Base-by-base conservation (phyloP, 495 filamentous ascomycete species). In the Aspergillus funiculosus region DNA sequence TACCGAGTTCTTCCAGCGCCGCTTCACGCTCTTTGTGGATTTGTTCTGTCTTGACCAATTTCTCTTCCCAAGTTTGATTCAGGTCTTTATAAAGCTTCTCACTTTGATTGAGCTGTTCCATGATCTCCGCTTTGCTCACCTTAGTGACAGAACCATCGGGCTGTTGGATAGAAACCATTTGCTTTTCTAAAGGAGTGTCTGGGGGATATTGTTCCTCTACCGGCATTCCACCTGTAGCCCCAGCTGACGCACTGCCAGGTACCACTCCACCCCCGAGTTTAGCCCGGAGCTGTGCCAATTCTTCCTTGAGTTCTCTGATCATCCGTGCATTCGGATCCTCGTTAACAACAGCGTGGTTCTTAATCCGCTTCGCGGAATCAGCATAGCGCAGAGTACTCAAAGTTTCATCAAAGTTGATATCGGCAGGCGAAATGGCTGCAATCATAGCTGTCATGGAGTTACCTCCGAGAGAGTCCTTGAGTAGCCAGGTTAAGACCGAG, bases 361-460 rank as follows among this genome's bases (percentile, higher is more conserved):
- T 97, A 74, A 99, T 99, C 53, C 92, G 80, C 68, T 99, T 99
- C 17, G 92, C 92, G 5, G 88, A 95, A 62, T 99, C 92, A 34
- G 92, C 92, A 68, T 99, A 99, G 46, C 92, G 81, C 8, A 99
- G 73, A 8, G 92, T 99, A 62, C 89, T 88, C 5, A 99, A 73
- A 9, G 92, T 97, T 63, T 99, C 92, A 54, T 99, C 92, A 57
- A 91, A 99, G 66, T 99, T 99, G 73, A 99, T 97, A 68, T 99
- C 92, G 42, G 92, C 92, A 4, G 92, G 92, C 42, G 89, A 95
- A 58, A 98, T 97, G 27, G 92, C 92, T 35, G 92, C 92, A 69
- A 98, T 98, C 92, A 98, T 98, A 35, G 92, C 94, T 14, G 92
- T 98, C 85, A 98, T 91, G 58, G 92, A 97, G 68, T 99, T 99